Conservation (phyloP, 495 filamentous ascomycete species). For the Aspergillus egyptiacus region DNA sequence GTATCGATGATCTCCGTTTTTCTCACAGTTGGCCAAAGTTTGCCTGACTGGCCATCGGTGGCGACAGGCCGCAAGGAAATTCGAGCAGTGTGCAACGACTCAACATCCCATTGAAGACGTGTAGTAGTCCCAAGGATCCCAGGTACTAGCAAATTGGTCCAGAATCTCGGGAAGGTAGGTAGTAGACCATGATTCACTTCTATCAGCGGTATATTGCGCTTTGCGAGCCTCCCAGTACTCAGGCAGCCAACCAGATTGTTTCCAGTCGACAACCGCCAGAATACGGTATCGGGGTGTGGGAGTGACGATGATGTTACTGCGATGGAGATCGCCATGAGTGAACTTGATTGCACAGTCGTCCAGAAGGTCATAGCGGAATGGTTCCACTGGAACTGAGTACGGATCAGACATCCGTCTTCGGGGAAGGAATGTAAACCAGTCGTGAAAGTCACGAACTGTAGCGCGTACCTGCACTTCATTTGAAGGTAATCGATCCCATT, state of each 20-base stretch:
- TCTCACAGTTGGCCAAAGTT: too few species aligned
- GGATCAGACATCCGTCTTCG: constrained; percentile 26
- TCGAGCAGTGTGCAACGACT: too few species aligned
- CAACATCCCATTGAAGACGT: constrained; percentile 24
- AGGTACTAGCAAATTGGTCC: constrained; percentile 21
- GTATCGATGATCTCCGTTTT: too few species aligned
- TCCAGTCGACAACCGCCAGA: constrained; percentile 41
- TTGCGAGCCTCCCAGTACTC: constrained; percentile 46
- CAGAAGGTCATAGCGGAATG: constrained; percentile 23
- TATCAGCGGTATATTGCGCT: constrained; percentile 19
- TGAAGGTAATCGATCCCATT: too few species aligned
- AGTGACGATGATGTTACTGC: constrained; percentile 41
- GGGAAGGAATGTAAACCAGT: constrained; percentile 27
- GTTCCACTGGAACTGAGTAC: constrained; percentile 25
- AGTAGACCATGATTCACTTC: constrained; percentile 22
- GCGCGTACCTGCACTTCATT: too few species aligned
- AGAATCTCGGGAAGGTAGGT: constrained; percentile 25
- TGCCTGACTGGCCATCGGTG: too few species aligned
- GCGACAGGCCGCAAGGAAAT: too few species aligned
- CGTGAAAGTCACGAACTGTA: constrained; percentile 23
- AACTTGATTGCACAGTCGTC: constrained; percentile 36
- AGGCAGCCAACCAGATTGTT: constrained; percentile 45
- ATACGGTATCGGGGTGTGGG: constrained; percentile 24
- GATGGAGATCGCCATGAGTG: constrained; percentile 43
- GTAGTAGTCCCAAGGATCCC: constrained; percentile 31